Percentiles rank a stretch among this genome's conserved stretches.
Evolutionary conservation across 805 yeast species (phyloP).

Genomic region (Metschnikowia cubensis): DNA sequence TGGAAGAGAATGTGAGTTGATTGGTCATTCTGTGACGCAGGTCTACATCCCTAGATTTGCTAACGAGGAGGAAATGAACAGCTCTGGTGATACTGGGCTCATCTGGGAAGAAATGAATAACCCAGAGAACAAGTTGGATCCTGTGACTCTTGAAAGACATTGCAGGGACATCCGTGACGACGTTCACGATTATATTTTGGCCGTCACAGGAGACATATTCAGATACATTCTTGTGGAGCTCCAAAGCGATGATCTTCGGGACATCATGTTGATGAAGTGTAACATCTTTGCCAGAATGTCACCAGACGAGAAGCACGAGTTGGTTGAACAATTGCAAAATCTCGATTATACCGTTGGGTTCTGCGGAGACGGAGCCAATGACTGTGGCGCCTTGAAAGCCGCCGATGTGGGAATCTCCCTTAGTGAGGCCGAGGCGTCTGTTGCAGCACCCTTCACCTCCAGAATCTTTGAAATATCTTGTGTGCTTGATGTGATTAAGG

Average conservation of each 20-base stretch:
- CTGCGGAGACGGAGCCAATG: slow-evolving; percentile 99
- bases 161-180: slow-evolving; percentile 20
- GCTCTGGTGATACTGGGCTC: slow-evolving; percentile 35
- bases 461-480: slow-evolving; percentile 87
- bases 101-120: slow-evolving; percentile 70
- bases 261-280: slow-evolving; percentile 63
- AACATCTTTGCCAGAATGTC: slow-evolving; percentile 95
- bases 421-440: slow-evolving; percentile 97
- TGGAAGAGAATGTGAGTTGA: slow-evolving; percentile 74
- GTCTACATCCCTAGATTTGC: slow-evolving; percentile 56
- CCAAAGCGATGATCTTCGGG: slow-evolving; percentile 39
- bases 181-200: slow-evolving; percentile 54
- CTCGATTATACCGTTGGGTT: slow-evolving; percentile 92
- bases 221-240: slow-evolving; percentile 64
- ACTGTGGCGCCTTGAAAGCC: slow-evolving; percentile 96
- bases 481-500: slow-evolving; percentile 84
- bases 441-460: slow-evolving; percentile 97
- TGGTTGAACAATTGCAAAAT: slow-evolving; percentile 79
- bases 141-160: slow-evolving; percentile 54
- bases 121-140: slow-evolving; percentile 54
- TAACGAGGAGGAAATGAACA: slow-evolving; percentile 24
- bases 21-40: slow-evolving; percentile 36
- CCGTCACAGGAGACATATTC: slow-evolving; percentile 91
- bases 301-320: slow-evolving; percentile 96
- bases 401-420: slow-evolving; percentile 96